Percentiles rank a stretch among this genome's conserved stretches.
These are phyloP conservation scores for Eucalyptus regnans DNA, from an alignment of 345 rosid species.

Conservation along the genomic window DNA sequence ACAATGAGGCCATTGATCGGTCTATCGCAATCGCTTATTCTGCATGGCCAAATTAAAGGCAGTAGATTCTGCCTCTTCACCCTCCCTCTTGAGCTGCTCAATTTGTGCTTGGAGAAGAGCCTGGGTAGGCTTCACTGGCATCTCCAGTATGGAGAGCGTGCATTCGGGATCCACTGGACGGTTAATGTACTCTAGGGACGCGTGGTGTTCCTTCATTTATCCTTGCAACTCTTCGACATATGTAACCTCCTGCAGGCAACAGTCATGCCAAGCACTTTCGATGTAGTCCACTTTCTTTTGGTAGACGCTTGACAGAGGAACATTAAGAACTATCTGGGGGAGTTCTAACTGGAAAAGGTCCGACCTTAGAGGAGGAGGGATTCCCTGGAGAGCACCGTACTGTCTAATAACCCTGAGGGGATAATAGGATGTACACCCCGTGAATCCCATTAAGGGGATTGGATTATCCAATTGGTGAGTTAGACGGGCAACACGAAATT, in stretches of 20 bases:
- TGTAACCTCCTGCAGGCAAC: neutral
- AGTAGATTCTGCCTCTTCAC: neutral
- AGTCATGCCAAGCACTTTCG: neutral
- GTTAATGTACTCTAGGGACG: neutral
- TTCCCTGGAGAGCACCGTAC: neutral
- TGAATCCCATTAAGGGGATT: neutral
- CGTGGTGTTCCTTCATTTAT: neutral
- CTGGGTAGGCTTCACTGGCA: neutral
- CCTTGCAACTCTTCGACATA: neutral
- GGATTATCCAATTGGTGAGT: neutral
- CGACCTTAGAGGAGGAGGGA: neutral
- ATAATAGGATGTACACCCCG: neutral
- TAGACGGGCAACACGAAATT: neutral
- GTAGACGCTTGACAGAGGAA: neutral
- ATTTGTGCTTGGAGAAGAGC: neutral
- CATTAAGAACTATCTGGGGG: neutral
- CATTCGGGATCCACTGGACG: neutral
- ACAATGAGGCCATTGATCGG: neutral
- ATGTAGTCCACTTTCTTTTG: neutral
- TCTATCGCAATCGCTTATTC: neutral
- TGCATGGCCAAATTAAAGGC: neutral
- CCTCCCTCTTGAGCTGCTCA: neutral
- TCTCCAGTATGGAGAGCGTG: neutral
- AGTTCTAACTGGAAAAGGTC: neutral
- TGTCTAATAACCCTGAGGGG: neutral